Evolutionary conservation across 2,329 filamentous ascomycete genomes (phyloP).

Genomic region (Aspergillus latus): DNA sequence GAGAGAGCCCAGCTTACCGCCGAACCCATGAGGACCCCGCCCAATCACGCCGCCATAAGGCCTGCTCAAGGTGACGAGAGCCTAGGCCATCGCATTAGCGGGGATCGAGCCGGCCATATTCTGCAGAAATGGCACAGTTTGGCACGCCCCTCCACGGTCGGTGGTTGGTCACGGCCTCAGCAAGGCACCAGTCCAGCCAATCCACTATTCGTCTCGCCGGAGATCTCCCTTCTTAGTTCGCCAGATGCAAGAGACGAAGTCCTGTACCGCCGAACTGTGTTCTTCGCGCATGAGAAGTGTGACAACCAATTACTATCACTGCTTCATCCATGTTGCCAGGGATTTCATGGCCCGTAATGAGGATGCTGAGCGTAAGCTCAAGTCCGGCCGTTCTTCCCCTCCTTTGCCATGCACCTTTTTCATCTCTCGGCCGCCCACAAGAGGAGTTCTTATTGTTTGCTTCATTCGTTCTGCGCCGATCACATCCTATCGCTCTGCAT

Average conservation of each 20-base stretch:
- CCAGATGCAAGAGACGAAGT: conserved; percentile 4
- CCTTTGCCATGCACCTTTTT: conserved; percentile 9
- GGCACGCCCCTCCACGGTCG: conserved; percentile 1
- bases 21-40: neutral
- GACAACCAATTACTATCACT: conserved; percentile 12
- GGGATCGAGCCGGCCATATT: neutral
- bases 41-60: conserved; percentile 16
- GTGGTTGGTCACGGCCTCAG: conserved; percentile 12
- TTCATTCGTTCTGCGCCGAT: conserved; percentile 10
- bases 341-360: conserved; percentile 4
- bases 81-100: conserved; percentile 19
- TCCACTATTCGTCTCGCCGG: conserved; percentile 3
- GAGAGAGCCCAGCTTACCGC: conserved; percentile 15
- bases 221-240: conserved; percentile 4
- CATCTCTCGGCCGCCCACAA: conserved; percentile 4
- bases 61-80: conserved; percentile 15
- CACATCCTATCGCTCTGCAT: conserved; percentile 4
- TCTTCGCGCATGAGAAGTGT: conserved; percentile 16
- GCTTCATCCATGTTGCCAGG: neutral
- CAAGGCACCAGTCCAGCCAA: conserved; percentile 12
- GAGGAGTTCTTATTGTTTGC: conserved; percentile 1
- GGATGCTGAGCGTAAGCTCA: conserved; percentile 14
- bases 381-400: conserved; percentile 8
- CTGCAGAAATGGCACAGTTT: conserved; percentile 12
- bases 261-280: neutral